A percentile compares a stretch with the other conserved stretches of the same genome.
These are phyloP conservation scores for Arabis hirsuta DNA, from an alignment of 345 rosid genomes.

Conservation along the genomic window DNA sequence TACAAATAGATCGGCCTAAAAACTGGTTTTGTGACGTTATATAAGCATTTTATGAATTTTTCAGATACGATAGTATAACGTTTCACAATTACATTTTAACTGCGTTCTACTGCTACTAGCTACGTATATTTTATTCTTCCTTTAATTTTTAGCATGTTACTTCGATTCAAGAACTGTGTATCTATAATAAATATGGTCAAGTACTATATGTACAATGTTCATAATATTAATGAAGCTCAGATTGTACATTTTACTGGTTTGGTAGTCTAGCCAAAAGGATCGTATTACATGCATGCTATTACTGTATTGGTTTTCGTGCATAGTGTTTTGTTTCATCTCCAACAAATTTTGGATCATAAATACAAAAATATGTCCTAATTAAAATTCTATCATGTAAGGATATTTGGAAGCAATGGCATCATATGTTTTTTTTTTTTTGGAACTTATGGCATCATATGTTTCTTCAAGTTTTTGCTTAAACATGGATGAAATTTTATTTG, in stretches of 20 bases:
- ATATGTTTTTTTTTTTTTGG: not conserved
- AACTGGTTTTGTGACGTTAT: not conserved
- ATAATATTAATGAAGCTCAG: conserved; percentile 4
- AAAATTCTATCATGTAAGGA: not conserved
- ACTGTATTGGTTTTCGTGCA: not conserved
- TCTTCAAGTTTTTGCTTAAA: too few species aligned
- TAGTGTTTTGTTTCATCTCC: not conserved
- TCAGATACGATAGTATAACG: not conserved
- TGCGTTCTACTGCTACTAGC: not conserved
- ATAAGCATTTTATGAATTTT: not conserved
- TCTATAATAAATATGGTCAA: conserved; percentile 4
- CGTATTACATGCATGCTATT: conserved; percentile 2
- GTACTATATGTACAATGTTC: too few species aligned
- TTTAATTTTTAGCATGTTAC: not conserved
- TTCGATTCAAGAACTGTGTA: not conserved
- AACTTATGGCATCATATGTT: not conserved
- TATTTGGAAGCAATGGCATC: not conserved
- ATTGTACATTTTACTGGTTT: not conserved
- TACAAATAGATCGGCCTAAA: not conserved
- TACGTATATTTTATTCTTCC: not conserved
- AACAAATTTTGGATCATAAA: not conserved
- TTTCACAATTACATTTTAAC: not conserved
- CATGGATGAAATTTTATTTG: too few species aligned
- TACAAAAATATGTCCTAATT: not conserved
- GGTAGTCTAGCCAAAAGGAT: conserved; percentile 10